Evolutionary conservation across 108 stramenopile genomes (phyloP).

Genomic region (Nannochloropsis oceanica): DNA sequence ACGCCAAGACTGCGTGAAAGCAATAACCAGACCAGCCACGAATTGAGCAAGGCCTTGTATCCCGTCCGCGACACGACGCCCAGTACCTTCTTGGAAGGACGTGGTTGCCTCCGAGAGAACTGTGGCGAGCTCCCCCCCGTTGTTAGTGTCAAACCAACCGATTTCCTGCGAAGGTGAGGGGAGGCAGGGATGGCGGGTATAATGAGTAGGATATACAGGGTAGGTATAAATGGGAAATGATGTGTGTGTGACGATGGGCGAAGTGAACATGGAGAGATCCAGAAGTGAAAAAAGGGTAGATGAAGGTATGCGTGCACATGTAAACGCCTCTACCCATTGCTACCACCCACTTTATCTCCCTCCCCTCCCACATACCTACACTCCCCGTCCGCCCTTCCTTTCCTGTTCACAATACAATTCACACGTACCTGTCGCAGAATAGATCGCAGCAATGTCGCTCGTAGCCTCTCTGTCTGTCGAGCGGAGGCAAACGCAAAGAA

Average conservation of each 20-base stretch:
- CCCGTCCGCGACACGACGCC: conserved; percentile 30
- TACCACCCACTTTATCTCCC: too few species aligned
- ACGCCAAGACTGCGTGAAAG: conserved; percentile 21
- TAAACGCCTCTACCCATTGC: too few species aligned
- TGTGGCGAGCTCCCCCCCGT: conserved; percentile 32
- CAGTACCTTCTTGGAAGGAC: conserved; percentile 37
- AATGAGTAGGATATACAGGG: not conserved
- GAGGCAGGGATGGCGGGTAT: not conserved
- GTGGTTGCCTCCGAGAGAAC: conserved; percentile 32
- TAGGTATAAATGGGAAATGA: not conserved
- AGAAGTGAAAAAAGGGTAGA: not conserved
- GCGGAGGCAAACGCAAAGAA: conserved; percentile 9
- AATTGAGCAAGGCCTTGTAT: conserved; percentile 23
- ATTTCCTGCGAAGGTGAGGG: conserved; percentile 23
- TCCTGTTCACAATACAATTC: not conserved
- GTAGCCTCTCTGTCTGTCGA: conserved; percentile 3
- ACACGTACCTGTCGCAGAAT: not conserved
- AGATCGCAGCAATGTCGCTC: not conserved
- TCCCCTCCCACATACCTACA: not conserved
- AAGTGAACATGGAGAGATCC: conserved; percentile 3
- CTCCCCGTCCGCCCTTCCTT: not conserved
- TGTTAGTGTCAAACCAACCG: conserved; percentile 38
- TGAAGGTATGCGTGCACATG: too few species aligned
- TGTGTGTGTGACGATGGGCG: conserved; percentile 1
- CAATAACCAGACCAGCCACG: conserved; percentile 8